Base-by-base conservation (phyloP, 2,329 filamentous ascomycete genomes). In the Pyricularia sp. region DNA sequence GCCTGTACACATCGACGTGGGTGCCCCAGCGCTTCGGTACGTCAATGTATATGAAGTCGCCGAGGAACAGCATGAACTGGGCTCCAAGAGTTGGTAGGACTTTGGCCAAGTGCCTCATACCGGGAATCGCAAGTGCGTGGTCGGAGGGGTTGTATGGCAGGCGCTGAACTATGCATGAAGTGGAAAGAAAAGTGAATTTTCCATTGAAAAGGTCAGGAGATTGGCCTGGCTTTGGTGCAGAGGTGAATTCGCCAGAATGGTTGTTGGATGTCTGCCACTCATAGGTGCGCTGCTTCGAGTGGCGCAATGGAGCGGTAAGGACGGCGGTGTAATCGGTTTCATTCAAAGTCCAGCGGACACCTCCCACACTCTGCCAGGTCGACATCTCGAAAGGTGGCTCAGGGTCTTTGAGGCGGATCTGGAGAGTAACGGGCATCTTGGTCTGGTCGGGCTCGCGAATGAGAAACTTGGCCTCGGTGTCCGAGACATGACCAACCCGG, bases 11-110 rank as follows among this genome's bases (percentile, higher is more conserved):
- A 68, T 92, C 88, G 1, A 84, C 81, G 0, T 87, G 85, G 59
- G 85, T 88, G 12, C 93, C 93, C 76, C 94, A 91, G 11, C 91
- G 88, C 65, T 88, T 85, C 0, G 94, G 94, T 0, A 98, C 94
- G 75, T 99, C 95, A 50, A 92, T 86, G 76, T 96, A 96, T 76
- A 96, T 94, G 76, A 95, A 96, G 74, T 96, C 92, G 50, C 93
- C 92, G 0, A 96, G 83, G 78, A 92, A 92, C n/a, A 92, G 81
- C 89, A 92, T 91, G 73, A 92, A 91, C 72, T 94, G 91, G 0
- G 92, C 89, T 31, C 89, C 85, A 5, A 98, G 80, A 7, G 85
- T 83, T 0, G 89, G 89, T 4, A 98, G 81, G 64, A 90, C 86
- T n/a, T 86, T 83, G 1, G 92, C 90, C 68, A 99, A 84, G 73